These are phyloP conservation scores for Rhazya stricta DNA, from an alignment of 257 asterid genomes.

Conservation along the genomic window DNA sequence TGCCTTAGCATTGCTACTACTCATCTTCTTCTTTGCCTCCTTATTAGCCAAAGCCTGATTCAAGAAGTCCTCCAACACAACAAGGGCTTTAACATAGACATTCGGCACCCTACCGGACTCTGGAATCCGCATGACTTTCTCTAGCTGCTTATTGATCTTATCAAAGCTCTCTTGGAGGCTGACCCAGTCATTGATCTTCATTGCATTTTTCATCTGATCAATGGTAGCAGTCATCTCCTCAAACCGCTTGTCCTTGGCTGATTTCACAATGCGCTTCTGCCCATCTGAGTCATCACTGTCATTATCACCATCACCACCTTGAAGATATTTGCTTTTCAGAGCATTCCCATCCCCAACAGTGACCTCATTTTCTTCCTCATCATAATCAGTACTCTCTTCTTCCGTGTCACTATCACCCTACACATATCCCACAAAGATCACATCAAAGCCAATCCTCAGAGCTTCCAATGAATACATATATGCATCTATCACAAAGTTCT, in stretches of 20 bases:
- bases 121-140: constrained; percentile 74
- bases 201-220: constrained; percentile 93
- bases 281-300: constrained; percentile 62
- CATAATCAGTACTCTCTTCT: constrained; percentile 41
- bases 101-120: constrained; percentile 69
- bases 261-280: constrained; percentile 68
- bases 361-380: constrained; percentile 36
- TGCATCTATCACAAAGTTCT: too few species aligned
- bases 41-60: constrained; percentile 80
- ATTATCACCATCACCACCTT: constrained; percentile 48
- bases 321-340: constrained; percentile 40
- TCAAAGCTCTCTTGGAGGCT: constrained; percentile 92
- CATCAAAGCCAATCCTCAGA: neutral
- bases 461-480: too few species aligned
- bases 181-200: constrained; percentile 94
- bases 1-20: constrained; percentile 91
- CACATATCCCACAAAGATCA: too few species aligned
- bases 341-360: constrained; percentile 28
- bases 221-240: constrained; percentile 80
- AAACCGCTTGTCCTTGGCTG: constrained; percentile 74
- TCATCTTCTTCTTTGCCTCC: constrained; percentile 98
- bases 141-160: constrained; percentile 90
- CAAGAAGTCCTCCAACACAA: constrained; percentile 77
- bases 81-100: constrained; percentile 84
- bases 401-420: constrained; percentile 74